phyloP scores from a whole-genome alignment of 1,284 basidiomycete species.

The Marasmius tenuissimus region DNA sequence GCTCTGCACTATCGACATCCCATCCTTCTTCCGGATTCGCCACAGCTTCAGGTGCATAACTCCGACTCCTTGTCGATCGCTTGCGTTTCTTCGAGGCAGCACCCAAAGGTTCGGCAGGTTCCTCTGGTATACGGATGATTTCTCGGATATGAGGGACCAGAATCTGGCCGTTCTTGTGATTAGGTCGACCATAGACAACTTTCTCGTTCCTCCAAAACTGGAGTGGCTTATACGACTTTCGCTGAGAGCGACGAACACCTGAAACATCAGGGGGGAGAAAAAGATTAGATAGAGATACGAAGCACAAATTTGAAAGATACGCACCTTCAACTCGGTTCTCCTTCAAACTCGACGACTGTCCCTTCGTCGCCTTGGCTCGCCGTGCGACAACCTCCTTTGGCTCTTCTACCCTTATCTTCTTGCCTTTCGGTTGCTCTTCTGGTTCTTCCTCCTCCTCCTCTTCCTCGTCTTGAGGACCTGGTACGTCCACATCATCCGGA shows the following conservation, averaged over 20 bases:
- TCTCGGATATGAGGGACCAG: conserved; percentile 82
- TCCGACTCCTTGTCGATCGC: conserved; percentile 39
- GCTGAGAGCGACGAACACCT: conserved; percentile 77
- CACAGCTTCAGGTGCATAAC: conserved; percentile 33
- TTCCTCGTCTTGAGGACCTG: conserved; percentile 15
- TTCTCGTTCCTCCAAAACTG: conserved; percentile 95
- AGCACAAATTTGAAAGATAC: conserved; percentile 7
- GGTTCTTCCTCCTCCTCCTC: conserved; percentile 32
- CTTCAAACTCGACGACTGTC: conserved; percentile 29
- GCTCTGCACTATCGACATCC: conserved; percentile 78
- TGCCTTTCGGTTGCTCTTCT: conserved; percentile 28
- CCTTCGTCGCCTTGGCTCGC: conserved; percentile 22
- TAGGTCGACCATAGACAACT: conserved; percentile 72
- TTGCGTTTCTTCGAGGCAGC: conserved; percentile 32
- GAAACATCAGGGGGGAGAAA: conserved; percentile 31
- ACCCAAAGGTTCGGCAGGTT: conserved; percentile 56
- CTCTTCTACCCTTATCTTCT: background rate
- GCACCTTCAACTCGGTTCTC: conserved; percentile 36
- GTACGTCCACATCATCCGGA: conserved; percentile 37
- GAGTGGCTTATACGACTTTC: conserved; percentile 76
- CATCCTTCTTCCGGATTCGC: conserved; percentile 76
- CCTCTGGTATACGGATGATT: conserved; percentile 78
- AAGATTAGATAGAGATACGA: conserved; percentile 7
- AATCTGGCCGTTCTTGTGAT: conserved; percentile 43
- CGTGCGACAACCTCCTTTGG: conserved; percentile 34